Conservation (phyloP, 2,329 filamentous ascomycete genomes). For the Fusarium vanettenii region DNA sequence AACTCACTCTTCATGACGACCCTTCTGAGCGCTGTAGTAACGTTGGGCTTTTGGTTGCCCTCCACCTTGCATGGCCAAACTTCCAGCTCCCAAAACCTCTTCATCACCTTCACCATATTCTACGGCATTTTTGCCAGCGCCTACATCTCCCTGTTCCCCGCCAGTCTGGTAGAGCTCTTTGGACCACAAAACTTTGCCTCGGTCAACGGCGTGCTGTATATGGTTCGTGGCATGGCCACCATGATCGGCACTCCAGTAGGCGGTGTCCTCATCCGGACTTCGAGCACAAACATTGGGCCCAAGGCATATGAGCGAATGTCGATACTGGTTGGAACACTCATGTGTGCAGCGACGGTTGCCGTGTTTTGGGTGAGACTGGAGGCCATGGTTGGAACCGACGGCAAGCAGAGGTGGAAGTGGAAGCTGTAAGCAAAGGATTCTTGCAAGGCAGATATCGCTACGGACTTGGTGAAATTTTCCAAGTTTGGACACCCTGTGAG, state of each 20-base stretch:
- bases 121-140: background rate
- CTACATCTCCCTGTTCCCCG: background rate
- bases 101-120: background rate
- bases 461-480: background rate
- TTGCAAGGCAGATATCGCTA: background rate
- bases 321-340: background rate
- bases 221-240: background rate
- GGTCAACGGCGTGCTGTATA: background rate
- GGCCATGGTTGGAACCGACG: slow-evolving; percentile 5
- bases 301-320: background rate
- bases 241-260: background rate
- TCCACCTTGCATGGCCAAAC: background rate
- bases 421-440: background rate
- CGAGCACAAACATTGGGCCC: background rate
- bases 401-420: slow-evolving; percentile 8
- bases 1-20: background rate
- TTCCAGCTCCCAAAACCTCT: background rate
- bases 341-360: background rate
- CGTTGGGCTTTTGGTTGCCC: background rate
- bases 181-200: background rate
- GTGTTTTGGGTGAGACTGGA: slow-evolving; percentile 5
- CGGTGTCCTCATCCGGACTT: background rate
- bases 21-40: background rate
- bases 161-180: background rate
- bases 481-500: background rate